Percentiles rank a stretch among this genome's conserved stretches.
Conservation (phyloP, 305 asterid genomes). For the Stenogyne calaminthoides region DNA sequence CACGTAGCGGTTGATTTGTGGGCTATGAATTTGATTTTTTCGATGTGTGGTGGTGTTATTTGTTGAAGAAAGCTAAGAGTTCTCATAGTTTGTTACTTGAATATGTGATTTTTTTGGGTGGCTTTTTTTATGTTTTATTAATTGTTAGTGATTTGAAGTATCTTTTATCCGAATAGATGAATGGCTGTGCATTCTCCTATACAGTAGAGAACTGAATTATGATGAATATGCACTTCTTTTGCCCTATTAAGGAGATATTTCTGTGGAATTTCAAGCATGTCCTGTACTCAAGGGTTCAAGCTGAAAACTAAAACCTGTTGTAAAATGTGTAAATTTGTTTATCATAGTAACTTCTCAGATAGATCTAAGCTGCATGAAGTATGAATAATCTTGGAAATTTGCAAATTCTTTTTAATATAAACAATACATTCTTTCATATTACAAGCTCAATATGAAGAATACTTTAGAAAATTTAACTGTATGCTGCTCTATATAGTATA, state of each 20-base stretch:
- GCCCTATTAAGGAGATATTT: slow-evolving; percentile 30
- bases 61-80: slow-evolving; percentile 44
- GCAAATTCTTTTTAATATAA: slow-evolving; percentile 2
- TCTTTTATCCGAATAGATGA: slow-evolving; percentile 53
- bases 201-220: background rate
- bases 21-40: slow-evolving; percentile 35
- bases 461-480: background rate
- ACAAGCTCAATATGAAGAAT: background rate
- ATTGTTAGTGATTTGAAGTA: slow-evolving; percentile 17
- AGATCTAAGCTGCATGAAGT: background rate
- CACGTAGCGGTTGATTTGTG: slow-evolving; percentile 24
- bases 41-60: slow-evolving; percentile 26
- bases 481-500: slow-evolving; percentile 13
- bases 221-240: slow-evolving; percentile 15
- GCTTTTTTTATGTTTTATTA: background rate
- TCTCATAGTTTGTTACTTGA: slow-evolving; percentile 47
- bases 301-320: background rate
- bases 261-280: background rate
- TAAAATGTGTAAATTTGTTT: background rate
- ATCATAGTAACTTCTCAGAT: background rate
- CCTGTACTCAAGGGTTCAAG: background rate
- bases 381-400: background rate
- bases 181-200: slow-evolving; percentile 37
- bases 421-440: slow-evolving; percentile 9
- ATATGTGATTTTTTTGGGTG: slow-evolving; percentile 14